Conservation (phyloP, 805 yeast species). For the Suhomyces sp. region DNA sequence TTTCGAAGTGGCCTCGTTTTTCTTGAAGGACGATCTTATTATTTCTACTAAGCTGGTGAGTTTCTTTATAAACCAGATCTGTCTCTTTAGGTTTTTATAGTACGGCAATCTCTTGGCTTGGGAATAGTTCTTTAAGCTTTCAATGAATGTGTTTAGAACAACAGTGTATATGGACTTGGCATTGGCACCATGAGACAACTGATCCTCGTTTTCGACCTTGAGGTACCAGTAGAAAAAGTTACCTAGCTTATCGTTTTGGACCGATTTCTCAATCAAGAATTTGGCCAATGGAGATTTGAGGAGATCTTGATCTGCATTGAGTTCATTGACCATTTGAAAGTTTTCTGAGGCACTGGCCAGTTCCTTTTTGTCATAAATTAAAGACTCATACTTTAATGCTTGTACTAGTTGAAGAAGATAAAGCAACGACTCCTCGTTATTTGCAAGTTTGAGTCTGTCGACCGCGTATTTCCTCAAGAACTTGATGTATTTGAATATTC, state of each 20-base stretch:
- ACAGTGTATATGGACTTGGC: conserved; percentile 25
- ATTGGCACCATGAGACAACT: conserved; percentile 19
- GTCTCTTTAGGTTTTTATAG: conserved; percentile 48
- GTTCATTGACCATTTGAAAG: conserved; percentile 17
- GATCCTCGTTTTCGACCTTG: conserved; percentile 80
- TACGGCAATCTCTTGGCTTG: conserved; percentile 27
- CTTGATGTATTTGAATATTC: conserved; percentile 40
- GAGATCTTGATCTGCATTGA: conserved; percentile 14
- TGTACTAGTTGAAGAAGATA: conserved; percentile 88
- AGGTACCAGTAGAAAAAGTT: conserved; percentile 90
- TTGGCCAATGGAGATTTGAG: conserved; percentile 62
- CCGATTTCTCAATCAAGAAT: conserved; percentile 71
- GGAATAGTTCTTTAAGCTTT: conserved; percentile 29
- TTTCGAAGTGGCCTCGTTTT: conserved; percentile 73
- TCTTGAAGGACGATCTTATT: conserved; percentile 49
- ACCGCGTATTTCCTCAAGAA: conserved; percentile 86
- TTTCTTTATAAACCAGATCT: conserved; percentile 65
- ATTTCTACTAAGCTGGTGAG: conserved; percentile 63
- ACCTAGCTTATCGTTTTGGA: conserved; percentile 64
- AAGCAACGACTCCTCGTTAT: conserved; percentile 74
- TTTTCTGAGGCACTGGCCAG: conserved; percentile 9
- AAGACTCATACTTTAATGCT: conserved; percentile 76
- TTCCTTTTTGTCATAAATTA: conserved; percentile 18
- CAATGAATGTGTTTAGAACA: conserved; percentile 42
- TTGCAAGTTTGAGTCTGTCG: conserved; percentile 71